Percentiles rank a stretch among this genome's conserved stretches.
Evolutionary conservation across 352 stramenopile genomes (phyloP).

Genomic region (Hyaloperonospora brassicae): DNA sequence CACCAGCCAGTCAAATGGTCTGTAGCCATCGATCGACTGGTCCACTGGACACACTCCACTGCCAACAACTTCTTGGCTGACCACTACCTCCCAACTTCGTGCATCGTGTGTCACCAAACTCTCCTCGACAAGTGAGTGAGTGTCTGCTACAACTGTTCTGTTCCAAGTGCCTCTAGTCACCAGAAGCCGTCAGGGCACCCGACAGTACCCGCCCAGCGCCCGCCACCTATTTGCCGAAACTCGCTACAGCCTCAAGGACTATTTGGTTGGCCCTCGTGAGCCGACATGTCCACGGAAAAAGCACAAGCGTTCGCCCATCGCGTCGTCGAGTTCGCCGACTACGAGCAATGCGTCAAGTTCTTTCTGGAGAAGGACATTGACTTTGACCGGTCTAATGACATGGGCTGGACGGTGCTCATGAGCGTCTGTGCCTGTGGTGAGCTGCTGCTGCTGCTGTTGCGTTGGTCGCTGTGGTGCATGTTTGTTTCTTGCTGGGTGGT

Average conservation of each 20-base stretch:
- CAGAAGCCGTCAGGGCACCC: neutral
- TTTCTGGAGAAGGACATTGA: slow-evolving; percentile 52
- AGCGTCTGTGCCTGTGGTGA: slow-evolving; percentile 55
- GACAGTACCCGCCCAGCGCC: too few species aligned
- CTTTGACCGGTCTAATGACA: slow-evolving; percentile 45
- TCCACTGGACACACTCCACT: neutral
- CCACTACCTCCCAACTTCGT: too few species aligned
- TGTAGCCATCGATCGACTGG: slow-evolving; percentile 10
- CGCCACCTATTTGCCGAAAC: neutral
- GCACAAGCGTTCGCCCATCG: slow-evolving; percentile 68
- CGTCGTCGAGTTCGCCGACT: slow-evolving; percentile 66
- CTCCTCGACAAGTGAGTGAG: slow-evolving; percentile 5
- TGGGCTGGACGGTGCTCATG: slow-evolving; percentile 79
- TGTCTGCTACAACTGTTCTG: too few species aligned
- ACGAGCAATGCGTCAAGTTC: slow-evolving; percentile 45
- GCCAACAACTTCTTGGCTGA: too few species aligned
- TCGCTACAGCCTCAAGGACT: neutral
- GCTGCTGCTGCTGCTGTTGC: neutral
- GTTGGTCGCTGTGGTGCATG: too few species aligned
- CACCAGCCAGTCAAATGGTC: slow-evolving; percentile 16
- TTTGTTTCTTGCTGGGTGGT: neutral
- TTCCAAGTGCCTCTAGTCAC: neutral
- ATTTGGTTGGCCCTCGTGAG: neutral
- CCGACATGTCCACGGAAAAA: slow-evolving; percentile 6
- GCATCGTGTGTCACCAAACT: too few species aligned